A percentile compares a stretch with the other conserved stretches of the same genome.
Conservation (phyloP, 2,329 filamentous ascomycete genomes). For the Nigrospora sphaerica region DNA sequence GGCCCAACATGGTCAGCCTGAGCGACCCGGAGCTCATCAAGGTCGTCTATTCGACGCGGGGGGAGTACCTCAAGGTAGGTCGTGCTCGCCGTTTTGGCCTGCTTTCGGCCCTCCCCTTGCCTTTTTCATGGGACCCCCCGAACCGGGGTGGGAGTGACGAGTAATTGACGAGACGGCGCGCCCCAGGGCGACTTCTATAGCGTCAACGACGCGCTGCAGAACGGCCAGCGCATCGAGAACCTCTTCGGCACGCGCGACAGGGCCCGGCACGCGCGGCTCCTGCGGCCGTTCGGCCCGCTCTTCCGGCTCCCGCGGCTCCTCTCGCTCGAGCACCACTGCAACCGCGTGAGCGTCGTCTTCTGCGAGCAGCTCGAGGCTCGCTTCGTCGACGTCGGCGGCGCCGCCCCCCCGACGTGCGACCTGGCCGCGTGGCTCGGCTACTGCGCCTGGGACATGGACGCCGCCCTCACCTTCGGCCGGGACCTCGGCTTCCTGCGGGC, state of each 20-base stretch:
- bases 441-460: slow-evolving; percentile 32
- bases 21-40: slow-evolving; percentile 28
- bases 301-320: slow-evolving; percentile 15
- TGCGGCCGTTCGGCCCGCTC: slow-evolving; percentile 16
- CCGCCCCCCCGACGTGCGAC: slow-evolving; percentile 19
- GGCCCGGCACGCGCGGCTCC: slow-evolving; percentile 5
- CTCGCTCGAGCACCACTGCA: slow-evolving; percentile 17
- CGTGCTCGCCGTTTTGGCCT: too few species aligned
- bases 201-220: slow-evolving; percentile 11
- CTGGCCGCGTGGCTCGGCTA: slow-evolving; percentile 30
- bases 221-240: slow-evolving; percentile 8
- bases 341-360: slow-evolving; percentile 21
- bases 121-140: too few species aligned
- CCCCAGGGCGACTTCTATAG: slow-evolving; percentile 5
- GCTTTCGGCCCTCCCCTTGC: too few species aligned
- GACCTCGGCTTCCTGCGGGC: slow-evolving; percentile 33
- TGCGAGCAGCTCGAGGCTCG: slow-evolving; percentile 22
- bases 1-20: slow-evolving; percentile 28
- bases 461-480: slow-evolving; percentile 31
- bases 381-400: slow-evolving; percentile 17
- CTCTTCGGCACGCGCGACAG: slow-evolving; percentile 13
- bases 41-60: slow-evolving; percentile 25
- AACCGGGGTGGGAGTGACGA: too few species aligned
- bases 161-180: background rate
- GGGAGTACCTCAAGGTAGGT: slow-evolving; percentile 21